These are phyloP conservation scores for Debaryomyces maramus DNA, from an alignment of 805 yeast genomes.

Conservation along the genomic window DNA sequence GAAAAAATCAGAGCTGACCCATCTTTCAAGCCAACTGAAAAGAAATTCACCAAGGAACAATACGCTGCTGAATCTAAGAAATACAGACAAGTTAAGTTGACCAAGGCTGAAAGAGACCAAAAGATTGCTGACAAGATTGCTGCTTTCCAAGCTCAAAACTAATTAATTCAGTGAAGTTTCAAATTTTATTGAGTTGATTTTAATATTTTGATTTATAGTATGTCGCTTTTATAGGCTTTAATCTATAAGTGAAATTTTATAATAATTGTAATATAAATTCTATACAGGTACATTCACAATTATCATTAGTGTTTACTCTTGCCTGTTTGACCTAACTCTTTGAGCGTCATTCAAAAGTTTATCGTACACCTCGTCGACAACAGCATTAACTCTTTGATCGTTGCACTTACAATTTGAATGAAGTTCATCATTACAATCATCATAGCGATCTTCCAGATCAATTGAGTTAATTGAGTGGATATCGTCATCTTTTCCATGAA, in stretches of 20 bases:
- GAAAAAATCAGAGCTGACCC: conserved; percentile 97
- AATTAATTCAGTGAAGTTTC: conserved; percentile 1
- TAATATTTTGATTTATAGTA: not conserved
- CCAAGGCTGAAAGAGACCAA: conserved; percentile 88
- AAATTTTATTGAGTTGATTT: not conserved
- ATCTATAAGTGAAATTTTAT: not conserved
- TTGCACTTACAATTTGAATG: conserved; percentile 1
- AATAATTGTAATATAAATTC: too few relatives aligned
- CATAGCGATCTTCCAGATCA: conserved; percentile 12
- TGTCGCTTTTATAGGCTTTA: not conserved
- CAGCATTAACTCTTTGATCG: conserved; percentile 29
- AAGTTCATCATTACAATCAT: conserved; percentile 8
- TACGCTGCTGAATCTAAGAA: conserved; percentile 96
- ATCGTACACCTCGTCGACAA: conserved; percentile 74
- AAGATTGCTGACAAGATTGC: conserved; percentile 92
- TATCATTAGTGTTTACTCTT: conserved; percentile 7
- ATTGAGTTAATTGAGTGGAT: conserved; percentile 29
- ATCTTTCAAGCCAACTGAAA: conserved; percentile 80
- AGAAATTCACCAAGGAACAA: conserved; percentile 95
- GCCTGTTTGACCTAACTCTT: conserved; percentile 55
- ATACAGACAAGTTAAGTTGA: conserved; percentile 83
- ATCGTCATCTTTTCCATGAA: conserved; percentile 15
- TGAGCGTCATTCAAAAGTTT: conserved; percentile 68
- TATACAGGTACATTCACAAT: too few relatives aligned
- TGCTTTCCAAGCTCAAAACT: conserved; percentile 65